Evolutionary conservation across 805 yeast species (phyloP), one percentile per base, ranked within the genome.

Genomic region (Barnettozyma californica): DNA sequence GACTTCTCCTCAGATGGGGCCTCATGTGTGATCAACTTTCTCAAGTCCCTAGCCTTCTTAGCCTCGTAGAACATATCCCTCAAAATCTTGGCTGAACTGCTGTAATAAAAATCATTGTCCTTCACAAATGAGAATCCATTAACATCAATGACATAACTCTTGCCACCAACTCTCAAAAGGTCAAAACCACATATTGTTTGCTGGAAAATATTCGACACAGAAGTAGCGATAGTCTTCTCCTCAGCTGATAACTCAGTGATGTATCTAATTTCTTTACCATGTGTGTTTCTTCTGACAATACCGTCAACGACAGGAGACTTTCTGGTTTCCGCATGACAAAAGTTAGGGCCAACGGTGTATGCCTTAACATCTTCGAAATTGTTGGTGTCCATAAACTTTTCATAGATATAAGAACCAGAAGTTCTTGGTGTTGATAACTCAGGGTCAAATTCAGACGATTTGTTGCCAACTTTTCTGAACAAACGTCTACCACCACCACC

Each of bases 251-350:
- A 71, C 55, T 84, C 81, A 1, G 99, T 92, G 33, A 94, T 77
- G 61, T 86, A 94, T 54, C 99, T 77, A 41, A 94, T 84, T 68
- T 94, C 99, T 66, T 94, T 94, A 42, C 99, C 99, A 60, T 91
- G 96, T 1, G 98, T 91, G 63, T 94, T 94, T 65, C 99, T 79
- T 61, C 97, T 78, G 23, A 94, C 99, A 49, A 94, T 87, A 42
- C 99, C 99, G 69, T 94, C 99, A n/a, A 94, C 99, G 3, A 94
- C 99, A 1, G 99, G 99, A 0, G 97, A 89, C 66, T 94, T 94
- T 61, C 99, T 78, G 1, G 99, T 94, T 64, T 94, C 99, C 0
- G 99, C 99, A 66, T 94, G 99, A 64, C 99, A 94, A 62, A 78
- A 94, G 18, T 71, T 71, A 3, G 84, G 81, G 1, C 99, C 98